Evolutionary conservation across 2,329 filamentous ascomycete species (phyloP).

Genomic region (Xylaria sp.): DNA sequence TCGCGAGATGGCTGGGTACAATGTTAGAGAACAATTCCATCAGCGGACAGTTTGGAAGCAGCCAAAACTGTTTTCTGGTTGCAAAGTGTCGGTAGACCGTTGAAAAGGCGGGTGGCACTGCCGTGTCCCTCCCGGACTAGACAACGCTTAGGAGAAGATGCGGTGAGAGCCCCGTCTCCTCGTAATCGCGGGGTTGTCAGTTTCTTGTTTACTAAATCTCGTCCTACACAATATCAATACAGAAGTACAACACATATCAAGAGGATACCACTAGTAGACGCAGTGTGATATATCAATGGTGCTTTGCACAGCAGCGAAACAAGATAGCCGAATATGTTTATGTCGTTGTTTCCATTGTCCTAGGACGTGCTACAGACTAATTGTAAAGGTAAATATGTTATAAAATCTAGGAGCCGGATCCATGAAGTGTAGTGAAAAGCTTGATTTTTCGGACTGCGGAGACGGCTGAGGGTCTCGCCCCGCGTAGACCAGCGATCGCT

Average conservation of each 20-base stretch:
- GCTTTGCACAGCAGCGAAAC: background rate
- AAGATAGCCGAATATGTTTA: background rate
- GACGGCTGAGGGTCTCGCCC: constrained; percentile 34
- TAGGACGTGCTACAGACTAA: no score
- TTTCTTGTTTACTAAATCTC: no score
- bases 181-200: no score
- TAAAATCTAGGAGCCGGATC: no score
- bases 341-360: no score
- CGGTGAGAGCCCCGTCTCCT: background rate
- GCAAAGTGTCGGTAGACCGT: background rate
- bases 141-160: background rate
- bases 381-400: no score
- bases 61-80: background rate
- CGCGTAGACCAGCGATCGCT: constrained; percentile 22
- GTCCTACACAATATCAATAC: no score
- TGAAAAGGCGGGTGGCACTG: no score
- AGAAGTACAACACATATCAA: no score
- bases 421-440: constrained; percentile 32
- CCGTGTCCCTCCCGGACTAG: background rate
- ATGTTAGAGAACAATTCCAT: background rate
- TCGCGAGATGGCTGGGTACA: background rate
- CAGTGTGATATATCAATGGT: background rate
- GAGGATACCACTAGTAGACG: background rate
- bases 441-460: constrained; percentile 38
- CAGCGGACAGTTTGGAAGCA: background rate